Evolutionary conservation across 202 grass and related monocot genomes (phyloP).

Genomic region (Elaeis oleifera): DNA sequence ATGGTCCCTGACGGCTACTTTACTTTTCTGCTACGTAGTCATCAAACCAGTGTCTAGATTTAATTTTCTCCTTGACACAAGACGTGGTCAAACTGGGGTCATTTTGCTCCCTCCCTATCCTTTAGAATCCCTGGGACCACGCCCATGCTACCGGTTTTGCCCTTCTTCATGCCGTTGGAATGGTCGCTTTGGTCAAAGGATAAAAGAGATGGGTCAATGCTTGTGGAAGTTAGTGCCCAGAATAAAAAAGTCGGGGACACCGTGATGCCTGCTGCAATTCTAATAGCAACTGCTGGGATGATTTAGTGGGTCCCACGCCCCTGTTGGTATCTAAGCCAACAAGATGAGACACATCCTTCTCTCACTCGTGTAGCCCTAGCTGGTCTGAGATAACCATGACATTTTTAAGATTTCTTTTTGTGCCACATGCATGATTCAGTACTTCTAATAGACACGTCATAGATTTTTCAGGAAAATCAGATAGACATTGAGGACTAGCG

Average conservation of each 20-base stretch:
- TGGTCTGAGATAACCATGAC: not conserved
- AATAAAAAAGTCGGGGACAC: not conserved
- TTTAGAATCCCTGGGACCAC: constrained; percentile 16
- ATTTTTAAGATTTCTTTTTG: not conserved
- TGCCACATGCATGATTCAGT: not conserved
- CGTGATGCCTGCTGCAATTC: not conserved
- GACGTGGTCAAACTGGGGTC: too few relatives aligned
- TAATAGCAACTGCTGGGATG: not conserved
- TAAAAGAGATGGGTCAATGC: not conserved
- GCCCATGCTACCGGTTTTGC: not conserved
- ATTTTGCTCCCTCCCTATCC: not conserved
- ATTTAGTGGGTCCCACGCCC: not conserved
- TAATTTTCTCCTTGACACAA: too few relatives aligned
- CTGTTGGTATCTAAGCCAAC: not conserved
- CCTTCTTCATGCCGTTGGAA: too few relatives aligned
- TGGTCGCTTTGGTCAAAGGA: constrained; percentile 15
- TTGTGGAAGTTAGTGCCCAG: not conserved
- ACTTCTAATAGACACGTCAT: not conserved
- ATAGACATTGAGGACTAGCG: not conserved
- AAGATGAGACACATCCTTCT: not conserved
- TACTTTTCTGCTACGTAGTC: not conserved
- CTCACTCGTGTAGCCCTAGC: not conserved
- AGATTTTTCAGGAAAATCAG: not conserved
- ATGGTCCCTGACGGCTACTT: not conserved
- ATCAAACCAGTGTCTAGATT: too few relatives aligned